phyloP scores from a whole-genome alignment of 2,329 filamentous ascomycete species.

The Aspergillus texensis region DNA sequence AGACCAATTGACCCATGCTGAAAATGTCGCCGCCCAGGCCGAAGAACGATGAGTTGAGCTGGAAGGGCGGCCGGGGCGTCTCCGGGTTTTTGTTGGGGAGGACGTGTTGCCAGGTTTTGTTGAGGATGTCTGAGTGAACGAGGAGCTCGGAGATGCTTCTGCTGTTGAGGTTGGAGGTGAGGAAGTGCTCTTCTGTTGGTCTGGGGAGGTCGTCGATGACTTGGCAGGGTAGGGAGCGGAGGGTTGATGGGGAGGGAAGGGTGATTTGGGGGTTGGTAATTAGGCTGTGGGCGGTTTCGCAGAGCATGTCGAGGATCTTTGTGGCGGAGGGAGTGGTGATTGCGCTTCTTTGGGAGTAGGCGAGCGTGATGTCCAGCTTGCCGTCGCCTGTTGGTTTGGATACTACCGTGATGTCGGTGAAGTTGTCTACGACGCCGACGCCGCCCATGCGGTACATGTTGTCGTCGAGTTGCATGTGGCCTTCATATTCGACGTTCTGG shows the following conservation, averaged over 20 bases:
- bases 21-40: slow-evolving; percentile 46
- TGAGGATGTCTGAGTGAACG: slow-evolving; percentile 43
- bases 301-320: slow-evolving; percentile 44
- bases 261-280: slow-evolving; percentile 37
- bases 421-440: slow-evolving; percentile 43
- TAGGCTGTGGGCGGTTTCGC: slow-evolving; percentile 40
- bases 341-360: slow-evolving; percentile 41
- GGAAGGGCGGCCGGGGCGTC: slow-evolving; percentile 28
- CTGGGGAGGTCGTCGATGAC: slow-evolving; percentile 30
- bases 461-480: slow-evolving; percentile 40
- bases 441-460: slow-evolving; percentile 43
- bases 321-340: slow-evolving; percentile 36
- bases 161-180: slow-evolving; percentile 40
- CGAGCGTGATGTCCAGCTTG: slow-evolving; percentile 39
- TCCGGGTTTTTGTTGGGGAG: slow-evolving; percentile 27
- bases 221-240: slow-evolving; percentile 36
- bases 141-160: slow-evolving; percentile 43
- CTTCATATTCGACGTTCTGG: slow-evolving; percentile 41
- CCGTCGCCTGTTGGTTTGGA: slow-evolving; percentile 39
- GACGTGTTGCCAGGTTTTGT: slow-evolving; percentile 44
- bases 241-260: slow-evolving; percentile 37
- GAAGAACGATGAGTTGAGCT: slow-evolving; percentile 46
- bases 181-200: slow-evolving; percentile 34
- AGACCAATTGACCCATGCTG: slow-evolving; percentile 44
- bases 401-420: slow-evolving; percentile 43